phyloP scores from a whole-genome alignment of 495 filamentous ascomycete genomes.

The Hypoxylon rickii region DNA sequence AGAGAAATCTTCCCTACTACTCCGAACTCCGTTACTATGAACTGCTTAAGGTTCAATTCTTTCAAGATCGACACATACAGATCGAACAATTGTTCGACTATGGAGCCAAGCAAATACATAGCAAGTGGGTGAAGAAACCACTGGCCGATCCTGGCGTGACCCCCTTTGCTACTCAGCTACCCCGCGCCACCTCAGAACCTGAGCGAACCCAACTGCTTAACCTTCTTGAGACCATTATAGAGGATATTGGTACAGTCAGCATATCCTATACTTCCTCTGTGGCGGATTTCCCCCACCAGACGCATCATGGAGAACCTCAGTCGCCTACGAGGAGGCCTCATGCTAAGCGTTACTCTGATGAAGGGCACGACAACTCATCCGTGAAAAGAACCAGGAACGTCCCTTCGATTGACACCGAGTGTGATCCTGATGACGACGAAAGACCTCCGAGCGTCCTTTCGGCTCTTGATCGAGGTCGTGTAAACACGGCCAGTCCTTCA shows the following conservation, averaged over 20 bases:
- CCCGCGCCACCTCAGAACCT: slow-evolving; percentile 28
- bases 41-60: slow-evolving; percentile 27
- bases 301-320: slow-evolving; percentile 14
- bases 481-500: slow-evolving; percentile 21
- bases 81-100: slow-evolving; percentile 29
- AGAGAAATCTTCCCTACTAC: slow-evolving; percentile 18
- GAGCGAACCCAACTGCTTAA: slow-evolving; percentile 23
- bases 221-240: slow-evolving; percentile 28
- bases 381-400: slow-evolving; percentile 19
- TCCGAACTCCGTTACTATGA: slow-evolving; percentile 32
- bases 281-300: slow-evolving; percentile 1
- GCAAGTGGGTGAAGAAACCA: slow-evolving; percentile 37
- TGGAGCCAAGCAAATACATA: slow-evolving; percentile 31
- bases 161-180: slow-evolving; percentile 23
- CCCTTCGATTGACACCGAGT: slow-evolving; percentile 21
- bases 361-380: slow-evolving; percentile 16
- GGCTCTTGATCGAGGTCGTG: slow-evolving; percentile 33
- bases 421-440: slow-evolving; percentile 28
- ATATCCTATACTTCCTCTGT: slow-evolving; percentile 14
- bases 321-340: slow-evolving; percentile 14
- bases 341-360: slow-evolving; percentile 21
- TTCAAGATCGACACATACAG: slow-evolving; percentile 15
- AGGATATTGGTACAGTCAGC: slow-evolving; percentile 15
- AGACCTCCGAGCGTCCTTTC: slow-evolving; percentile 33
- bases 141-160: slow-evolving; percentile 16